Evolutionary conservation across 2,329 filamentous ascomycete species (phyloP).

Genomic region (Cercospora sp.): DNA sequence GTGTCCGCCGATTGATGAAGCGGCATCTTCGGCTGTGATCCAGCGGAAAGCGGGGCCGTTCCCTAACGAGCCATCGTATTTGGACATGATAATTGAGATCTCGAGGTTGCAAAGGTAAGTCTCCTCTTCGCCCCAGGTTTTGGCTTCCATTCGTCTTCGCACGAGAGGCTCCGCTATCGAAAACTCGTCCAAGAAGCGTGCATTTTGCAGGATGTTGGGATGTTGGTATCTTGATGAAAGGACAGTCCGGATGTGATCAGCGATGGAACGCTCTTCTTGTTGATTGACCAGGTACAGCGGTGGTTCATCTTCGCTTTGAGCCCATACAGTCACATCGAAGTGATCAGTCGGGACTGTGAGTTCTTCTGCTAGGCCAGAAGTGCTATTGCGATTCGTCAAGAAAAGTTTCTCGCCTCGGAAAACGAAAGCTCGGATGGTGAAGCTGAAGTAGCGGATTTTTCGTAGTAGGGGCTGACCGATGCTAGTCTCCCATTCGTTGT

Average conservation of each 20-base stretch:
- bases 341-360: constrained; percentile 16
- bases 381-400: constrained; percentile 19
- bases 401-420: constrained; percentile 18
- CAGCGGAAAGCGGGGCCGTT: constrained; percentile 19
- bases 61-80: constrained; percentile 18
- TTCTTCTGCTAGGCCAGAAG: constrained; percentile 4
- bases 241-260: constrained; percentile 13
- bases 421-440: constrained; percentile 14
- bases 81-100: constrained; percentile 16
- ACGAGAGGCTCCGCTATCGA: constrained; percentile 12
- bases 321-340: constrained; percentile 8
- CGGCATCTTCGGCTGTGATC: constrained; percentile 2
- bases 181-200: constrained; percentile 14
- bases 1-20: neutral
- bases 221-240: constrained; percentile 16
- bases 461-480: neutral
- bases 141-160: constrained; percentile 13
- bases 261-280: constrained; percentile 8
- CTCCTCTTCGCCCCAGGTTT: constrained; percentile 10
- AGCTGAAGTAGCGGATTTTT: constrained; percentile 19
- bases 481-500: constrained; percentile 9
- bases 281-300: constrained; percentile 14
- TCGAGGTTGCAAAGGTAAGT: constrained; percentile 16
- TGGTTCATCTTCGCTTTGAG: neutral
- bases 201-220: constrained; percentile 17